phyloP scores from a whole-genome alignment of 495 filamentous ascomycete genomes.

The Aspergillus sparsus region DNA sequence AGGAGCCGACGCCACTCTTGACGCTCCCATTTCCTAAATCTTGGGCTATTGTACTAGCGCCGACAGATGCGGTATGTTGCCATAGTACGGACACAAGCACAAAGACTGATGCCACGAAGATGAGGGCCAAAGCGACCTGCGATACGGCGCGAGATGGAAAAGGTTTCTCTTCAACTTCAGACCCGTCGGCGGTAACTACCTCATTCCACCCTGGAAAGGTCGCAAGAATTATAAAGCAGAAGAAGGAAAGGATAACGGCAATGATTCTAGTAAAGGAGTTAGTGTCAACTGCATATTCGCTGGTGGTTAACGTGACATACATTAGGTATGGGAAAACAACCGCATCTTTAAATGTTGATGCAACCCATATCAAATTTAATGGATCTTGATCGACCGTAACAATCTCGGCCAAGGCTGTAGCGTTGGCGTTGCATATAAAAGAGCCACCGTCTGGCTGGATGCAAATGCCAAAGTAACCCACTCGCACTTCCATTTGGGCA shows the following conservation, averaged over 20 bases:
- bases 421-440: constrained; percentile 70
- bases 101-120: constrained; percentile 67
- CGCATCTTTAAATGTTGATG: constrained; percentile 69
- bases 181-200: constrained; percentile 56
- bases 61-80: constrained; percentile 91
- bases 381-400: constrained; percentile 68
- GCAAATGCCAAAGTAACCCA: constrained; percentile 73
- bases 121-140: constrained; percentile 64
- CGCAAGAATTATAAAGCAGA: constrained; percentile 68
- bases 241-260: constrained; percentile 68
- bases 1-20: constrained; percentile 81
- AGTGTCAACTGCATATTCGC: background rate
- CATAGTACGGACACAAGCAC: constrained; percentile 70
- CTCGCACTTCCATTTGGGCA: constrained; percentile 66
- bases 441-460: constrained; percentile 60
- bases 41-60: constrained; percentile 87
- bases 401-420: constrained; percentile 62
- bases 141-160: constrained; percentile 70
- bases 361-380: constrained; percentile 71
- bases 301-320: constrained; percentile 41
- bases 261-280: constrained; percentile 54
- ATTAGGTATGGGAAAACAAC: constrained; percentile 71
- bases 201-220: constrained; percentile 76
- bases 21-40: constrained; percentile 95
- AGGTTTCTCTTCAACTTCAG: constrained; percentile 62